A percentile compares a stretch with the other conserved stretches of the same genome.
Evolutionary conservation across 2,329 filamentous ascomycete genomes (phyloP).

Genomic region (Penicillium digitatum): DNA sequence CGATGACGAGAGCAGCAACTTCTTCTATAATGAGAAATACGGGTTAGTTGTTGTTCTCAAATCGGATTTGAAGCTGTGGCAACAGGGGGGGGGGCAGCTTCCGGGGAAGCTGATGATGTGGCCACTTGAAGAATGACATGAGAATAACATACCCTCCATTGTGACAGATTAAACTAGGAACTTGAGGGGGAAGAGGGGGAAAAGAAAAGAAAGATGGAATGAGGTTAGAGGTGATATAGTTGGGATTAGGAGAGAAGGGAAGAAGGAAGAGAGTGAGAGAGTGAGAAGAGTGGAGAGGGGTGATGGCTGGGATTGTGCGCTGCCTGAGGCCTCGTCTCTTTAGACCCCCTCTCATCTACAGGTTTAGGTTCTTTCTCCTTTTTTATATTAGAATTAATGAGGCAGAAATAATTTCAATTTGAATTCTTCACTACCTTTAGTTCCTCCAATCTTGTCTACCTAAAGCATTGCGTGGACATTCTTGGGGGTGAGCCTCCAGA

Average conservation of each 20-base stretch:
- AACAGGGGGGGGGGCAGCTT: conserved; percentile 15
- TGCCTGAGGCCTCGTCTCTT: conserved; percentile 4
- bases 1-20: conserved; percentile 99
- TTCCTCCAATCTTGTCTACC: conserved; percentile 3
- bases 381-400: neutral
- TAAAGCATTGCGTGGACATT: conserved; percentile 8
- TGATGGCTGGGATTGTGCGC: conserved; percentile 27
- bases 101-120: conserved; percentile 28
- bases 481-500: conserved; percentile 4
- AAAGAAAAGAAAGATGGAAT: conserved; percentile 36
- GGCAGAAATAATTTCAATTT: conserved; percentile 1
- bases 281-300: conserved; percentile 21
- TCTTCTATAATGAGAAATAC: conserved; percentile 68
- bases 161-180: conserved; percentile 38
- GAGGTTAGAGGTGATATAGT: conserved; percentile 36
- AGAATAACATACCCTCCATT: conserved; percentile 61
- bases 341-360: conserved; percentile 7
- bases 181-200: conserved; percentile 30
- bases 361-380: neutral
- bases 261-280: conserved; percentile 18
- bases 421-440: neutral
- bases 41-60: conserved; percentile 35
- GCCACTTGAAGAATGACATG: conserved; percentile 43
- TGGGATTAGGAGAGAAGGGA: conserved; percentile 18
- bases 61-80: conserved; percentile 7